Conservation (phyloP, 176 grass and related monocot species). For the Cocos nucifera region DNA sequence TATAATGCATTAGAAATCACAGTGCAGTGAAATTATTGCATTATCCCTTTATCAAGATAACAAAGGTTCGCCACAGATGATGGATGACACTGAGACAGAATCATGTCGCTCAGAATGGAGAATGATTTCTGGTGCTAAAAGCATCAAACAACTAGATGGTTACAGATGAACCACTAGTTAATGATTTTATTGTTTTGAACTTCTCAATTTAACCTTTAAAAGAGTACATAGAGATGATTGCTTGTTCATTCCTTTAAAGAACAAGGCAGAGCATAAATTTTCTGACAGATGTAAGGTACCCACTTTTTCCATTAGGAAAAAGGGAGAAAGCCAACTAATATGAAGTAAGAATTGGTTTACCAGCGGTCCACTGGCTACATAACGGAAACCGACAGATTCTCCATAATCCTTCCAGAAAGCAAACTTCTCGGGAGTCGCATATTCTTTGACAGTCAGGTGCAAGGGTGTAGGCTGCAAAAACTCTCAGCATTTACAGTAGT, state of each 20-base stretch:
- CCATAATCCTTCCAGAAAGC: constrained; percentile 83
- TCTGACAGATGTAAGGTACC: no score
- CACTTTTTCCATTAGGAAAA: background rate
- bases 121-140: no score
- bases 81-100: no score
- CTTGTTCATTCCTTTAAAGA: no score
- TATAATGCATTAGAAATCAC: background rate
- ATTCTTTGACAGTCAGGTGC: constrained; percentile 85
- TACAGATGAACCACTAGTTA: no score
- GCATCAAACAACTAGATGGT: no score
- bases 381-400: constrained; percentile 72
- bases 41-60: background rate
- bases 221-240: no score
- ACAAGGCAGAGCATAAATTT: no score
- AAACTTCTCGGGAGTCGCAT: constrained; percentile 87
- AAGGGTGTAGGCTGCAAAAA: constrained; percentile 66
- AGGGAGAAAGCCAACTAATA: background rate
- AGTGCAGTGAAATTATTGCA: background rate
- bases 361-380: constrained; percentile 92
- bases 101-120: no score
- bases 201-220: no score
- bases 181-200: no score
- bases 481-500: background rate
- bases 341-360: constrained; percentile 25
- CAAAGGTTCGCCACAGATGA: background rate